These are phyloP conservation scores for Colletotrichum agaves DNA, from an alignment of 2,329 filamentous ascomycete species.

Conservation along the genomic window DNA sequence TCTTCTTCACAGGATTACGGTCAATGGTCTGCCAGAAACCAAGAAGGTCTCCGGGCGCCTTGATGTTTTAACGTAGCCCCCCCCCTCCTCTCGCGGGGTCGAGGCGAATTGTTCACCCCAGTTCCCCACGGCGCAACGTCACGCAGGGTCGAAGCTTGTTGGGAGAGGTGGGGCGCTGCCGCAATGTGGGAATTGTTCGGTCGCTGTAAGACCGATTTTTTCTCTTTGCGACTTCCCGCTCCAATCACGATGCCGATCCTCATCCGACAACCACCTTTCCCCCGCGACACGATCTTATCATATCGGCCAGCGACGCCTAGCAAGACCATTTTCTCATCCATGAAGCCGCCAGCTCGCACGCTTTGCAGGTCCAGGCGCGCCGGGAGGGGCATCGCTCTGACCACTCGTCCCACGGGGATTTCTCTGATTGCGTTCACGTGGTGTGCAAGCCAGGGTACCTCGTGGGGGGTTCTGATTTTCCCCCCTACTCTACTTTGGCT, in stretches of 20 bases:
- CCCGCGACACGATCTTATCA: conserved; percentile 19
- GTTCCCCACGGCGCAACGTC: conserved; percentile 38
- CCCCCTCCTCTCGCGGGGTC: conserved; percentile 27
- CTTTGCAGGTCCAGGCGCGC: conserved; percentile 29
- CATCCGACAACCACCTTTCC: conserved; percentile 28
- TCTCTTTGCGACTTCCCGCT: conserved; percentile 34
- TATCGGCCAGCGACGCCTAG: background rate
- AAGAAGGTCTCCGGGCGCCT: conserved; percentile 11
- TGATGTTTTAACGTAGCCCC: conserved; percentile 28
- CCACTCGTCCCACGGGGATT: conserved; percentile 15
- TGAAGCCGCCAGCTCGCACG: conserved; percentile 15
- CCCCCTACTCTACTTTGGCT: background rate
- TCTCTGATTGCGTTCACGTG: conserved; percentile 30
- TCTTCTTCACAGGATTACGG: background rate
- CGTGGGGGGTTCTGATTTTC: conserved; percentile 3
- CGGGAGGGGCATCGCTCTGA: conserved; percentile 24
- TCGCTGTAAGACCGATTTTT: conserved; percentile 39
- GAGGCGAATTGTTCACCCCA: conserved; percentile 33
- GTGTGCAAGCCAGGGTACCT: conserved; percentile 8
- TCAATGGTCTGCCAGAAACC: conserved; percentile 5
- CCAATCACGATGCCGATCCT: conserved; percentile 34
- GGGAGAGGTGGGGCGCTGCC: conserved; percentile 31
- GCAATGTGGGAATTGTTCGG: conserved; percentile 38
- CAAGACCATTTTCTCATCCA: background rate
- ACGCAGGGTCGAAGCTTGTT: conserved; percentile 40